These are phyloP conservation scores for Ustilago nuda DNA, from an alignment of 1,284 basidiomycete species.

Conservation along the genomic window DNA sequence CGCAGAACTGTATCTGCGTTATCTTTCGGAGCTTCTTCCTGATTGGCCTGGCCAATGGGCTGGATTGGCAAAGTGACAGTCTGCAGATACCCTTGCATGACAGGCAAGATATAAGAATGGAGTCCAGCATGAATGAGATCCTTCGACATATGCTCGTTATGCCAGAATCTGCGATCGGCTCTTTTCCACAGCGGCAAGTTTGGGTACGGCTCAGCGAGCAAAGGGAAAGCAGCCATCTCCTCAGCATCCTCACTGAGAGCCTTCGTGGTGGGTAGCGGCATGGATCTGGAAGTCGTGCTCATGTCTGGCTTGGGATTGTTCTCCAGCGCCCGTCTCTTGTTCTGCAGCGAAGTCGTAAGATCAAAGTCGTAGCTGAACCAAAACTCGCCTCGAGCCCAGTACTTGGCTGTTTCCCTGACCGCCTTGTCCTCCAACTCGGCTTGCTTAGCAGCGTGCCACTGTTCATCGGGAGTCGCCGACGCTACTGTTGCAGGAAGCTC, in stretches of 20 bases:
- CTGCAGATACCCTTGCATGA: conserved; percentile 91
- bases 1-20: conserved; percentile 13
- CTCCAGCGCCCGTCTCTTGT: conserved; percentile 69
- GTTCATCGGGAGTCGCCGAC: conserved; percentile 36
- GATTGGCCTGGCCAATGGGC: conserved; percentile 7
- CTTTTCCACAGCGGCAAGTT: conserved; percentile 84
- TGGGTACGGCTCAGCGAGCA: conserved; percentile 77
- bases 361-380: conserved; percentile 72
- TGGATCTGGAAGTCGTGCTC: not conserved
- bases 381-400: conserved; percentile 62
- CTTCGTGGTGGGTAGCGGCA: not conserved
- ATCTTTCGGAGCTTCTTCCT: not conserved
- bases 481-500: not conserved
- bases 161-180: conserved; percentile 86
- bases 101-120: conserved; percentile 83
- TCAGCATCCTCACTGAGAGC: not conserved
- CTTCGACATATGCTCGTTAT: conserved; percentile 84
- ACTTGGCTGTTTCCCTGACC: conserved; percentile 57
- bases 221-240: conserved; percentile 14
- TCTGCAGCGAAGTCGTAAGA: conserved; percentile 72
- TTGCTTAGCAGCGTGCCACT: conserved; percentile 58
- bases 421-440: conserved; percentile 64
- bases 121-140: conserved; percentile 71
- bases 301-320: conserved; percentile 5
- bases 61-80: conserved; percentile 46